Evolutionary conservation across 768 basidiomycete species (phyloP), one percentile per base, ranked within the genome.

Genomic region (Kwoniella sp.): DNA sequence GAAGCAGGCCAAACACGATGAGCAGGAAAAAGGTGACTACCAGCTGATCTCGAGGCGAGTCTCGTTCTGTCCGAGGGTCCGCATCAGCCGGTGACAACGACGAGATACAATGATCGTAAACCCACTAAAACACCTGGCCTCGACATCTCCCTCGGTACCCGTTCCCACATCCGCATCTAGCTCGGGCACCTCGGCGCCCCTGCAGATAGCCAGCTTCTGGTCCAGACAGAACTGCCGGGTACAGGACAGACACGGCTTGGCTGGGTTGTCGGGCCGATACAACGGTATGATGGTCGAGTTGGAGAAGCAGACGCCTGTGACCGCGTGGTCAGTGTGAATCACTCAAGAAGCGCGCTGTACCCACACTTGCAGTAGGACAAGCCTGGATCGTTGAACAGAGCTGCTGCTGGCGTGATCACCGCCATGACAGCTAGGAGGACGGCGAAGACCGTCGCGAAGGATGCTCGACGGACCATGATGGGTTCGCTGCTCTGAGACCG

Each of bases 201-300:
- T 60, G 59, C 77, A 93, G 37, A 89, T 92, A 14, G 80, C 77
- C 31, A 95, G 78, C 67, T 90, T 88, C 74, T 89, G 91, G 69
- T 93, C 88, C 49, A 91, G 78, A 76, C 91, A 95, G 87, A 91
- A 95, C 68, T 90, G 87, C 68, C 90, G 89, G 9, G 89, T 93
- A 72, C 91, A 95, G 5, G 88, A 87, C 22, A 90, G 79, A 73
- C 91, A 95, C 8, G 91, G 90, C 73, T 93, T 89, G 15, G 83
- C 82, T 1, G 88, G 87, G 64, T 87, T 85, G 69, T 89, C 84
- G 26, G 89, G 87, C 31, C 82, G 80, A 57, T 83, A 82, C 62
- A 95, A 78, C 43, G 81, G 86, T 51, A 92, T 77, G 63, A 92
- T 93, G 22, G 86, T 82, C 68, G 88, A 92, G 69, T 89, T 91